Base-by-base conservation (phyloP, 176 grass and related monocot genomes). In the Bromus sterilis region DNA sequence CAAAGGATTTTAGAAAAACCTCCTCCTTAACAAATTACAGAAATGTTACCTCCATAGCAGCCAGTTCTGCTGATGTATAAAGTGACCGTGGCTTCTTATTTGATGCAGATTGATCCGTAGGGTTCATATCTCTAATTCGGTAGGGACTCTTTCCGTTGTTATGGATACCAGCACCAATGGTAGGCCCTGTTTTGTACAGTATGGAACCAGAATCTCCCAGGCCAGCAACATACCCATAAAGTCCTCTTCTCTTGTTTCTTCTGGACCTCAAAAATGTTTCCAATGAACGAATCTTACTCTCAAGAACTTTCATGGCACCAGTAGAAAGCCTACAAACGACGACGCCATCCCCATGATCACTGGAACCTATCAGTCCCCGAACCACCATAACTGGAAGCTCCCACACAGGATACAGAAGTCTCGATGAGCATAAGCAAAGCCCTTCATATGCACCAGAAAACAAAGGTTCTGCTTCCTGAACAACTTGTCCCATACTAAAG, bases 401-500 rank as follows among this genome's bases (percentile, higher is more conserved):
- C 95, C 95, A 98, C 51, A 98, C 82, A 34, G 95, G 95, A 83
- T 93, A 92, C 40, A 98, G 81, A 77, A 98, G 73, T 83, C 95
- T 94, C 21, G 95, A 98, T 46, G 95, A 92, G 56, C 95, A 98
- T 41, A 98, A 91, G 88, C 92, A 95, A 69, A 98, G 92, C 66
- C 95, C 95, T 85, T 98, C 92, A 82, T 98, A 86, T 84, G 92
- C 90, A 78, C 95, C 95, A 82, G 95, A 98, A 79, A 98, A 98
- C 76, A 88, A 75, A 82, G 95, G 92, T 66, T 92, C 86, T 33
- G 95, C 86, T 81, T 98, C 95, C 84, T 98, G 95, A 86, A 95
- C 88, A 77, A 98, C 95, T 73, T 98, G 95, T 2, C 95, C 95
- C 95, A 98, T 98, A 81, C 95, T 98, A 80, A 98, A 98, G 58